Base-by-base conservation (phyloP, 1,139 yeast genomes). In the Yamadazyma dushanensis region DNA sequence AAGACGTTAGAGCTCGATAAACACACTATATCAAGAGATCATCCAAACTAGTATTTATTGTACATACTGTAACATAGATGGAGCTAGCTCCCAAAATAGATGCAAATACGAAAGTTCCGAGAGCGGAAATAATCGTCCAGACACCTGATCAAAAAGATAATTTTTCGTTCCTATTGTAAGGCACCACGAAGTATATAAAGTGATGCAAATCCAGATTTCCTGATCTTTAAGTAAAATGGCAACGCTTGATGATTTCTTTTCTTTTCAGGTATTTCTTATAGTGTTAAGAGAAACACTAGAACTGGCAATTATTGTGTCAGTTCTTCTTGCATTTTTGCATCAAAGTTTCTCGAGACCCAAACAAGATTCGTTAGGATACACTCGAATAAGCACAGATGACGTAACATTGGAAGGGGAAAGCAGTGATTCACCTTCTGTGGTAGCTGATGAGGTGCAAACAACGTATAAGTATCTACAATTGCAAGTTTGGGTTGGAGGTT, bases 221-320 rank as follows among this genome's bases (percentile, higher is more conserved):
- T 17, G 15, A n/a, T 10, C 17, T 27, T 13, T 6, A 20, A 8
- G 16, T 13, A 24, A 26, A 8, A 56, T 57, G 62, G 46, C 50
- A 2, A 40, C 47, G 3, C 44, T 63, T 13, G 61, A 61, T 8
- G 67, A 63, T 34, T 63, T 57, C 40, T 70, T 70, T 45, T 70
- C 75, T n/a, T 56, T 66, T 31, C 75, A 70, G 48, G 69, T 66
- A 26, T 70, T 70, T 37, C 59, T 70, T 31, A 69, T 70, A 16
- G 70, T 70, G n/a, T 54, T 70, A 16, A 52, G 76, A 36, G 76
- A 70, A 39, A 67, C 74, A 1, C 48, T 70, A 29, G 76, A 70
- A 44, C 67, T 65, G 56, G 75, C 74, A 4, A 68, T 70, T 42
- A 68, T 70, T 38, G 59, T 70, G 11, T 69, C 75, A 8, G 75